A percentile compares a stretch with the other conserved stretches of the same genome.
phyloP scores from a whole-genome alignment of 441 rosid genomes.

The Eruca vesicaria region DNA sequence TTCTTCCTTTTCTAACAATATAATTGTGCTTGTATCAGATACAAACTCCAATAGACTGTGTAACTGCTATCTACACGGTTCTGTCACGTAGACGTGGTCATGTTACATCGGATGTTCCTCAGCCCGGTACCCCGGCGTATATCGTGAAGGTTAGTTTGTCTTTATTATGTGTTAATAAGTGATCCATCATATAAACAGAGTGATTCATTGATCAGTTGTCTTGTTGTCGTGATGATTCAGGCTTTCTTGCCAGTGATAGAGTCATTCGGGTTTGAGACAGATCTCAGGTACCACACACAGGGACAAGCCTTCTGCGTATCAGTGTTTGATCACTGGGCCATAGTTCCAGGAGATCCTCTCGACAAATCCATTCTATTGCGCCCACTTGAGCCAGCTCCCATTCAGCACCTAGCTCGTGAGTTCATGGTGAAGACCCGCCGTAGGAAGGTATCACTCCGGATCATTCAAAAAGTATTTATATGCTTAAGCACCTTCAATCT shows the following conservation, averaged over 20 bases:
- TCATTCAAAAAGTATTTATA: background rate
- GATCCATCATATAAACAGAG: background rate
- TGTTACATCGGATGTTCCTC: slow-evolving; percentile 97
- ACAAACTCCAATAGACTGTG: slow-evolving; percentile 97
- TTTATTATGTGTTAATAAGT: background rate
- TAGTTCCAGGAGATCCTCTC: slow-evolving; percentile 91
- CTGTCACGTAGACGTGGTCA: slow-evolving; percentile 98
- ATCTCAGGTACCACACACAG: slow-evolving; percentile 82
- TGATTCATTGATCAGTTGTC: background rate
- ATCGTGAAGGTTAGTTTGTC: slow-evolving; percentile 40
- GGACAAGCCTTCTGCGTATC: slow-evolving; percentile 85
- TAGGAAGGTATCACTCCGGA: slow-evolving; percentile 53
- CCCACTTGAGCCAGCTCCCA: slow-evolving; percentile 88
- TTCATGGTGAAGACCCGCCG: slow-evolving; percentile 96
- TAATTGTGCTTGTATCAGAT: slow-evolving; percentile 50
- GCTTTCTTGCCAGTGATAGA: slow-evolving; percentile 88
- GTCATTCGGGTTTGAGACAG: slow-evolving; percentile 91
- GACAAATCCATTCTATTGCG: slow-evolving; percentile 81
- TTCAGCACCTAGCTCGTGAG: slow-evolving; percentile 92
- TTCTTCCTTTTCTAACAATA: background rate
- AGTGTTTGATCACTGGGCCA: slow-evolving; percentile 89
- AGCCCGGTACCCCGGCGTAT: slow-evolving; percentile 95
- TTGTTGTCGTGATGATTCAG: slow-evolving; percentile 22
- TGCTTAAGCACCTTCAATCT: background rate
- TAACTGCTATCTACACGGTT: slow-evolving; percentile 90